These are phyloP conservation scores for Sanghuangporus sanghuang DNA, from an alignment of 1,284 basidiomycete genomes.

Conservation along the genomic window DNA sequence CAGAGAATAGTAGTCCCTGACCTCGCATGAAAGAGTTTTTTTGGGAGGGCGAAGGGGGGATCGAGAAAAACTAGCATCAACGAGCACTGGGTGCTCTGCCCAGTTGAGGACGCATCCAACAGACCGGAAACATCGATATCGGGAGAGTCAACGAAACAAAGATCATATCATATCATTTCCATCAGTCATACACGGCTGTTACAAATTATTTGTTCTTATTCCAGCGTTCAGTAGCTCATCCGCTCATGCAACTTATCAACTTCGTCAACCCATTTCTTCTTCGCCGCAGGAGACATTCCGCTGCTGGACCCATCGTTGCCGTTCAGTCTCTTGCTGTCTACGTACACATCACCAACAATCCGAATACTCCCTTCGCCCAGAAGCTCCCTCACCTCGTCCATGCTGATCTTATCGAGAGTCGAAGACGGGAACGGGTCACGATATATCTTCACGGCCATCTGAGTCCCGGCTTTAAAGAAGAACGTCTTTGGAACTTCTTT, in stretches of 20 bases:
- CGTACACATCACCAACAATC: background rate
- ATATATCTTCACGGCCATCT: background rate
- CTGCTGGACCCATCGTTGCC: background rate
- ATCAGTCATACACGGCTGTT: too few species aligned
- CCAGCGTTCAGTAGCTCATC: background rate
- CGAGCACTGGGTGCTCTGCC: too few species aligned
- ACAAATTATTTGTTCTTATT: too few species aligned
- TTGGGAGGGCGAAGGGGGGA: too few species aligned
- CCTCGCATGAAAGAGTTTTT: too few species aligned
- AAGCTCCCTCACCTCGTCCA: background rate
- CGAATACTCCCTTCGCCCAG: background rate
- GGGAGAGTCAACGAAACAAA: too few species aligned
- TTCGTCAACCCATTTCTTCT: background rate
- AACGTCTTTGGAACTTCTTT: slow-evolving; percentile 14
- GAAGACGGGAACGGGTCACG: background rate
- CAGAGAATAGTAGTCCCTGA: too few species aligned
- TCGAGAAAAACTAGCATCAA: too few species aligned
- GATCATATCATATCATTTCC: too few species aligned
- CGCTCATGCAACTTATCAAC: background rate
- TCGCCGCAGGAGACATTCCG: background rate
- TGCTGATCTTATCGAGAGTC: background rate
- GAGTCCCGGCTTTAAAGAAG: slow-evolving; percentile 15
- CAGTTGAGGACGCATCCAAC: too few species aligned
- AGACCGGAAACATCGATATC: too few species aligned
- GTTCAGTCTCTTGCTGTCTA: slow-evolving; percentile 6